Evolutionary conservation across 768 basidiomycete genomes (phyloP).

Genomic region (Lepiota subincarnata): DNA sequence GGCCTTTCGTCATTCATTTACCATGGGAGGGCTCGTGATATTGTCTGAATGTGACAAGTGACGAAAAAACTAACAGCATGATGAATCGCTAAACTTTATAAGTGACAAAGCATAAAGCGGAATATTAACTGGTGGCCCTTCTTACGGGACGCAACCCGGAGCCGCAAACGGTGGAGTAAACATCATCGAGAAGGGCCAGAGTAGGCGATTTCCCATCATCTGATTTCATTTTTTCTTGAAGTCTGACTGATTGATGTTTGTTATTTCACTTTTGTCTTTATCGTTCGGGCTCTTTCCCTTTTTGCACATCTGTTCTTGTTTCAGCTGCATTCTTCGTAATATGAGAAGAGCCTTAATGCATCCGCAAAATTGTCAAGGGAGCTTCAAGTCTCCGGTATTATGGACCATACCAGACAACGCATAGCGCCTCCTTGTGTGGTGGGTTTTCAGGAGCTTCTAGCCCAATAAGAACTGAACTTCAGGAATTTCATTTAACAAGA

Average conservation of each 20-base stretch:
- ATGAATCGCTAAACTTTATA: background rate
- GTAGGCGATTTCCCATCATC: background rate
- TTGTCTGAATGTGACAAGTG: background rate
- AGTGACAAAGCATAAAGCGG: constrained; percentile 5
- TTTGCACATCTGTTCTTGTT: background rate
- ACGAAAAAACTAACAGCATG: background rate
- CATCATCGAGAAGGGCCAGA: background rate
- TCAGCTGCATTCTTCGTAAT: background rate
- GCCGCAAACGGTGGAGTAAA: constrained; percentile 5
- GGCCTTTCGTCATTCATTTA: constrained; percentile 8
- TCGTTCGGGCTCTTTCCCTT: background rate
- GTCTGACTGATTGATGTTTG: constrained; percentile 1
- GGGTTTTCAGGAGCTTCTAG: background rate
- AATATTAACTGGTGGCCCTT: background rate
- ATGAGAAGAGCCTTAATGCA: background rate
- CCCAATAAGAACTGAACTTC: background rate
- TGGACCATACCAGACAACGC: background rate
- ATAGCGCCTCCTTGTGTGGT: background rate
- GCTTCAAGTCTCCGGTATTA: background rate
- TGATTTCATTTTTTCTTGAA: background rate
- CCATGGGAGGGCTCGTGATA: background rate
- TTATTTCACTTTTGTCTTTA: background rate
- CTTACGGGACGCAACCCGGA: background rate
- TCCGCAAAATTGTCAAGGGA: background rate
- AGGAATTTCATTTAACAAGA: background rate